phyloP scores from a whole-genome alignment of 371 early-diverging fungal species.

The Apophysomyces trapeziformis region DNA sequence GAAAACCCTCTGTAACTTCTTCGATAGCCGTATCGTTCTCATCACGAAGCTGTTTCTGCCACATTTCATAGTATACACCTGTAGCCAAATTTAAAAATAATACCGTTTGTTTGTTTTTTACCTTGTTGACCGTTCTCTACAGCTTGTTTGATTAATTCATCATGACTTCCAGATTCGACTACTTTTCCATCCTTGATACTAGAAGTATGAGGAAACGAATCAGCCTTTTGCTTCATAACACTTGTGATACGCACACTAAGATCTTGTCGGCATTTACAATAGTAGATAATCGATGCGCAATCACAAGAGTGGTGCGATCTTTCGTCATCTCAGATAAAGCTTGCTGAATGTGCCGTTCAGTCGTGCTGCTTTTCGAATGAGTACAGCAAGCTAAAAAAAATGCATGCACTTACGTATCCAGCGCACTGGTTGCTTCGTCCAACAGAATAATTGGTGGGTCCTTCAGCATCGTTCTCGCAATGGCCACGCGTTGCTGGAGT shows the following conservation, averaged over 20 bases:
- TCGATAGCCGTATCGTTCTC: constrained; percentile 26
- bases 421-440: constrained; percentile 79
- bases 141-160: constrained; percentile 68
- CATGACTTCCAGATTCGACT: constrained; percentile 88
- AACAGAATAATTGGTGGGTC: constrained; percentile 78
- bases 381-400: background rate
- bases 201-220: background rate
- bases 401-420: constrained; percentile 44
- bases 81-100: background rate
- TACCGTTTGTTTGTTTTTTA: background rate
- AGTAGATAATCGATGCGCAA: constrained; percentile 93
- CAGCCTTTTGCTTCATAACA: background rate
- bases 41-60: constrained; percentile 89
- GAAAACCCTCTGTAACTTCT: background rate
- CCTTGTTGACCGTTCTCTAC: constrained; percentile 24
- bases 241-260: constrained; percentile 52
- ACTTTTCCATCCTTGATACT: constrained; percentile 78
- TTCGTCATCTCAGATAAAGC: constrained; percentile 68
- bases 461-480: constrained; percentile 87
- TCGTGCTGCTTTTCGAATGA: constrained; percentile 39
- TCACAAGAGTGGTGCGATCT: constrained; percentile 90
- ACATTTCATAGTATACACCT: constrained; percentile 85
- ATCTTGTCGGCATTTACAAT: constrained; percentile 83
- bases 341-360: constrained; percentile 84
- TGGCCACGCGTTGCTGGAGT: constrained; percentile 65